A percentile compares a stretch with the other conserved stretches of the same genome.
Conservation (phyloP, 2,329 filamentous ascomycete genomes). For the Monilinia fructigena region DNA sequence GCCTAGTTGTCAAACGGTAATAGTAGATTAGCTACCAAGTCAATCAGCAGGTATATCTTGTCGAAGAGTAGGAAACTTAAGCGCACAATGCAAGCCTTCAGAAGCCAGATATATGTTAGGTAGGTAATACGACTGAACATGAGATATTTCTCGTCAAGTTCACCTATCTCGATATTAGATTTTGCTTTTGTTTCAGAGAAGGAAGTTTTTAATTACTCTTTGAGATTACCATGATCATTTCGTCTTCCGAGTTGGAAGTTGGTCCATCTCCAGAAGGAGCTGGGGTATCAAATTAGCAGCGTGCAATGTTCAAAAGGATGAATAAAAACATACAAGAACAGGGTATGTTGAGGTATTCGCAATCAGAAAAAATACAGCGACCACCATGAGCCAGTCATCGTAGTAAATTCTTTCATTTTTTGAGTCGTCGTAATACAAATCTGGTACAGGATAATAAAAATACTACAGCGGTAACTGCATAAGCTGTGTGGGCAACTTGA, state of each 20-base stretch:
- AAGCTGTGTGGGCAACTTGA: slow-evolving; percentile 5
- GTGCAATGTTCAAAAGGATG: neutral
- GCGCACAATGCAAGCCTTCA: slow-evolving; percentile 35
- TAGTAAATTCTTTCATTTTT: slow-evolving; percentile 1
- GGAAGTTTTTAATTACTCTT: neutral
- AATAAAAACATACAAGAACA: neutral
- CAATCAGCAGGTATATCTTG: neutral
- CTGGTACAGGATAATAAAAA: neutral
- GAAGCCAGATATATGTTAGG: slow-evolving; percentile 33
- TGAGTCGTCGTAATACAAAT: slow-evolving; percentile 14
- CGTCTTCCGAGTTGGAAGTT: too few relatives aligned
- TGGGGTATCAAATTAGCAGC: neutral
- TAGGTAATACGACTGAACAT: slow-evolving; percentile 29
- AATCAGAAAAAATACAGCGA: neutral
- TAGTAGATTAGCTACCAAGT: slow-evolving; percentile 31
- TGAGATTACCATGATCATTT: neutral
- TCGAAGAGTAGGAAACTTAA: neutral
- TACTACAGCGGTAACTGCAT: neutral
- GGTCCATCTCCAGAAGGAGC: neutral
- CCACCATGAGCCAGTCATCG: slow-evolving; percentile 21
- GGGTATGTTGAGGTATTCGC: slow-evolving; percentile 1
- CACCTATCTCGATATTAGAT: slow-evolving; percentile 24
- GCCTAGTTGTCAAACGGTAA: slow-evolving; percentile 26
- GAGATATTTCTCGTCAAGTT: slow-evolving; percentile 28
- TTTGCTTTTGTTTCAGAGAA: too few relatives aligned